Evolutionary conservation across 179 eudicot genomes (phyloP), one percentile per base, ranked within the genome.

Genomic region (Drosera spatulata): DNA sequence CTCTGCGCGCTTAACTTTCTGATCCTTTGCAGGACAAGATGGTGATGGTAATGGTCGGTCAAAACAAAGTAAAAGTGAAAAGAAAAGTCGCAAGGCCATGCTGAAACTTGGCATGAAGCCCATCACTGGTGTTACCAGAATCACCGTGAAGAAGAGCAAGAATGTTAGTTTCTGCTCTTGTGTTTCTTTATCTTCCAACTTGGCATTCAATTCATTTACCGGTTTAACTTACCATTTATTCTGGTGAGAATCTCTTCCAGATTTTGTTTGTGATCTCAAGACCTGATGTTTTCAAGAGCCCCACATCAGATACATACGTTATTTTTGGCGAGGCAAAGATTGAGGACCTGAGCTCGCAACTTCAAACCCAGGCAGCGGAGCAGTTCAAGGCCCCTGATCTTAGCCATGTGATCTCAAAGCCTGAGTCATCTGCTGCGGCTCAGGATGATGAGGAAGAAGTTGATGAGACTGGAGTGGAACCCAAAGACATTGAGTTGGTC

Each of bases 381-480:
- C 33, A 22, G 33, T 22, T 22, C 33, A 22, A 22, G 33, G 33
- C 33, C 33, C 33, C 33, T 22, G 33, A 22, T 22, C 61, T 86
- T 65, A 75, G 78, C 72, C 66, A 68, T 14, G 73, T 75, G 13
- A 60, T 73, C 4, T 67, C 95, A n/a, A 78, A 82, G 69, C 69
- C 95, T 0, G 95, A 84, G 72, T 58, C 88, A 9, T 71, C 85
- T 37, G 70, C 73, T n/a, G 54, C 65, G 41, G 70, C 68, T 61
- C 80, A 86, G 58, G 95, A 86, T 43, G 95, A 86, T 9, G 95
- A 86, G 72, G 95, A 84, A 11, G 85, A 76, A 3, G 95, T 84
- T 12, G 95, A 22, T 22, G 33, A 22, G 33, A 22, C 33, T 22
- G 33, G 33, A 22, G 33, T 22, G 33, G 33, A 22, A 22, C 33